phyloP scores from a whole-genome alignment of 768 basidiomycete genomes.

The Pulveroboletus sp. region DNA sequence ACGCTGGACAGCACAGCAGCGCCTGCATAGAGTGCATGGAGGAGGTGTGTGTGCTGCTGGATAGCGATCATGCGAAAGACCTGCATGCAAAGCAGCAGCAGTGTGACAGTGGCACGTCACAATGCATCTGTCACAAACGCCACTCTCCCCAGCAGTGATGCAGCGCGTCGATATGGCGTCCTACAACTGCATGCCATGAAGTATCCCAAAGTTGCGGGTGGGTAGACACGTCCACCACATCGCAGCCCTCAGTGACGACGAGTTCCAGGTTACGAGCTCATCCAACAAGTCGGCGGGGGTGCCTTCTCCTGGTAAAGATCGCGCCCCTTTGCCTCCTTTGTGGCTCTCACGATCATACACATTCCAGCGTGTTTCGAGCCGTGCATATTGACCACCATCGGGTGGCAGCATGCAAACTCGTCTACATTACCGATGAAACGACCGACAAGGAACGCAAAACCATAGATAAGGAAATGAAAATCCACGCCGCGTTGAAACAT shows the following conservation, averaged over 20 bases:
- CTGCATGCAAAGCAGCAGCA: too few species aligned
- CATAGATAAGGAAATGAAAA: constrained; percentile 87
- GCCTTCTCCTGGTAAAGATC: constrained; percentile 70
- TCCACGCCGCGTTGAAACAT: constrained; percentile 80
- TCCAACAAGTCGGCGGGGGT: constrained; percentile 79
- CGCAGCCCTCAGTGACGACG: not conserved
- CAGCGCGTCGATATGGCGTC: constrained; percentile 9
- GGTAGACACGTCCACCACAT: not conserved
- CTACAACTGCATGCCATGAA: constrained; percentile 18
- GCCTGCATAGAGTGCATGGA: too few species aligned
- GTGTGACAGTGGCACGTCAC: constrained; percentile 13
- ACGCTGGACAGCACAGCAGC: too few species aligned
- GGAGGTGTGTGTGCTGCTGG: too few species aligned
- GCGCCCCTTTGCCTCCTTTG: not conserved
- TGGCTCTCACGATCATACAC: not conserved
- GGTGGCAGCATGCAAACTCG: constrained; percentile 86
- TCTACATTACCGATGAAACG: constrained; percentile 58
- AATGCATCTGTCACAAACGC: constrained; percentile 25
- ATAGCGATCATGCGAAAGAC: too few species aligned
- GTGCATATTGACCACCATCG: constrained; percentile 60
- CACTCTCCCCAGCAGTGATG: not conserved
- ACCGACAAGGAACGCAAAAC: constrained; percentile 69
- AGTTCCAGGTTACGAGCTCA: constrained; percentile 57
- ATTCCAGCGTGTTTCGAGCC: constrained; percentile 73
- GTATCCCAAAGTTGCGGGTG: constrained; percentile 32